A percentile compares a stretch with the other conserved stretches of the same genome.
These are phyloP conservation scores for Cicer arietinum DNA, from an alignment of 306 rosid genomes.

Conservation along the genomic window DNA sequence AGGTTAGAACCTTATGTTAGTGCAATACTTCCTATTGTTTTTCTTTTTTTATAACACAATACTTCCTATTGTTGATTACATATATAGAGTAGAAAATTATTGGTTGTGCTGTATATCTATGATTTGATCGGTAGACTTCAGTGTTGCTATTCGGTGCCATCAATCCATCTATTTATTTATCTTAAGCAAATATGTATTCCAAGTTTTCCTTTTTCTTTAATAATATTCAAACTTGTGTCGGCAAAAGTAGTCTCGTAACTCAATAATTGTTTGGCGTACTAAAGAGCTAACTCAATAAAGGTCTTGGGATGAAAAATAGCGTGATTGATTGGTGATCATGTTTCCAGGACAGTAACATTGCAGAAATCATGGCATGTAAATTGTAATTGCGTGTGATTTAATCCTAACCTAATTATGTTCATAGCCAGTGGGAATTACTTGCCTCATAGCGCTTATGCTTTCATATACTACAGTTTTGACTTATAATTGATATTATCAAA, in stretches of 20 bases:
- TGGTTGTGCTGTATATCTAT: constrained; percentile 11
- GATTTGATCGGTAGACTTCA: constrained; percentile 11
- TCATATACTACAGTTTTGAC: constrained; percentile 6
- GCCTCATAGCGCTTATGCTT: constrained; percentile 18
- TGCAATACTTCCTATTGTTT: constrained; percentile 12
- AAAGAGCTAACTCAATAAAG: constrained; percentile 20
- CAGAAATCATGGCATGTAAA: constrained; percentile 29
- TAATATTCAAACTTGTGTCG: constrained; percentile 21
- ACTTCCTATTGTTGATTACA: constrained; percentile 8
- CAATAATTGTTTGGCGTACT: constrained; percentile 15
- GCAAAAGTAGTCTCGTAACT: constrained; percentile 11
- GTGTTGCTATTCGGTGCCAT: background rate
- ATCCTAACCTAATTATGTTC: constrained; percentile 17
- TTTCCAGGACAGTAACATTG: constrained; percentile 7
- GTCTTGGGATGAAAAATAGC: constrained; percentile 15
- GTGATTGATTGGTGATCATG: background rate
- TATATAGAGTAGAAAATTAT: constrained; percentile 11
- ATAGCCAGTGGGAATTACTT: background rate
- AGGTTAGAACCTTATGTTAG: constrained; percentile 54
- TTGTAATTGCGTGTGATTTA: constrained; percentile 15
- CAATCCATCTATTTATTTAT: constrained; percentile 30
- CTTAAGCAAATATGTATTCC: constrained; percentile 25
- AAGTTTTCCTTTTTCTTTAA: constrained; percentile 34
- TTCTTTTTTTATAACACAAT: background rate
- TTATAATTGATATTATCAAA: constrained; percentile 12